These are phyloP conservation scores for Solanum arcanum DNA, from an alignment of 257 asterid genomes.

Conservation along the genomic window DNA sequence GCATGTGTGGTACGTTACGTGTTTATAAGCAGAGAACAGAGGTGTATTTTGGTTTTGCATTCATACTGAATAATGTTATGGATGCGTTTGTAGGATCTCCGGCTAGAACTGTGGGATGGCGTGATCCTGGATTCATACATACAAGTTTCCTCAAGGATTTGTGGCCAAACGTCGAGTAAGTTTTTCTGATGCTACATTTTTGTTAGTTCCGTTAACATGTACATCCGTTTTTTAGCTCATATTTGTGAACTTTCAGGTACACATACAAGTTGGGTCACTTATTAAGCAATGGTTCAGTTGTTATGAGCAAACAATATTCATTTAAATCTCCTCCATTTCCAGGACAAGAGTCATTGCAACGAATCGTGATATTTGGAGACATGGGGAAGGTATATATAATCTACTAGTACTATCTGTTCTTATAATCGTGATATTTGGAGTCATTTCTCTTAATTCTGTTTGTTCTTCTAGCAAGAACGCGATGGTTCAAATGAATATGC, in stretches of 20 bases:
- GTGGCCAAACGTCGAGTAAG: constrained; percentile 77
- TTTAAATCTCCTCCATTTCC: constrained; percentile 81
- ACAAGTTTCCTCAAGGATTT: constrained; percentile 76
- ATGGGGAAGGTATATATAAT: constrained; percentile 69
- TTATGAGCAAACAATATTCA: constrained; percentile 64
- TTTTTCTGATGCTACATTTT: not conserved
- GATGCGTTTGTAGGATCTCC: constrained; percentile 45
- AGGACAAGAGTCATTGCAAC: constrained; percentile 83
- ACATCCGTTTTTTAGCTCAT: not conserved
- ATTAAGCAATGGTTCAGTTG: constrained; percentile 37
- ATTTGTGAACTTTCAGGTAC: constrained; percentile 34
- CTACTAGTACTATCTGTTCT: not conserved
- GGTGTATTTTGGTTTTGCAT: not conserved
- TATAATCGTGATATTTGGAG: no score
- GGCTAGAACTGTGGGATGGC: constrained; percentile 95
- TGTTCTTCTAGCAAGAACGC: constrained; percentile 60
- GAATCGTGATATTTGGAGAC: constrained; percentile 74
- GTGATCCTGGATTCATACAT: constrained; percentile 91
- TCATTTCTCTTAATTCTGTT: no score
- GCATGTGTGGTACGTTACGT: constrained; percentile 63
- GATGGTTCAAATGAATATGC: constrained; percentile 84
- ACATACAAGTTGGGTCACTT: constrained; percentile 62
- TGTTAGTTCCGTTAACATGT: not conserved
- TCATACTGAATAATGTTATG: not conserved
- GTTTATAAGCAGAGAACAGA: not conserved